Evolutionary conservation across 2,329 filamentous ascomycete species (phyloP).

Genomic region (Claviceps humidiphila): DNA sequence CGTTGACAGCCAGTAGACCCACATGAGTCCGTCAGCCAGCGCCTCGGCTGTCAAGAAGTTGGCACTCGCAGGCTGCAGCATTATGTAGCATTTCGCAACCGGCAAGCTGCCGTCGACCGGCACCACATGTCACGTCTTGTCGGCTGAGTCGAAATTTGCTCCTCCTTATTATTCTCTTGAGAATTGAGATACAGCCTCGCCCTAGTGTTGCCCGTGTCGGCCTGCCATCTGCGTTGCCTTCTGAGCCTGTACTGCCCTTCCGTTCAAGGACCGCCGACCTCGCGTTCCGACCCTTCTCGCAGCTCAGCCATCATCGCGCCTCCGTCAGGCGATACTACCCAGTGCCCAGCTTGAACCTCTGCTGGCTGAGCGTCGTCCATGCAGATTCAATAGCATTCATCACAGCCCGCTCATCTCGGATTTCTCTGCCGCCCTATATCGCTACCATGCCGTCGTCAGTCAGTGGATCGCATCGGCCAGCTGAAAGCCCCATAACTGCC

Average conservation of each 20-base stretch:
- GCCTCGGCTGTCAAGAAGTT: neutral
- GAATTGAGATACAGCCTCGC: too few species aligned
- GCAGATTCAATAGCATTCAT: neutral
- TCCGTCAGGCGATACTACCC: neutral
- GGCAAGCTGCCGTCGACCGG: neutral
- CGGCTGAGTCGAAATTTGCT: neutral
- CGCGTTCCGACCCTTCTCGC: neutral
- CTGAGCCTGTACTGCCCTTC: neutral
- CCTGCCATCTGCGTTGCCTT: neutral
- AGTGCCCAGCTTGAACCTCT: neutral
- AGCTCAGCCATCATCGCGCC: neutral
- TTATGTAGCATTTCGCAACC: neutral
- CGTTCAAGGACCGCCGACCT: neutral
- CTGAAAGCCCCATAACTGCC: conserved; percentile 28
- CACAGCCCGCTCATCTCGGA: neutral
- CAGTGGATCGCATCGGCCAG: conserved; percentile 29
- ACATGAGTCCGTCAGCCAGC: neutral
- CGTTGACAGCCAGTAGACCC: neutral
- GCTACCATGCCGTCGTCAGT: conserved; percentile 29
- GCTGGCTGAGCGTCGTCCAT: neutral
- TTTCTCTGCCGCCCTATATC: neutral
- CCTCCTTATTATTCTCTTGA: neutral
- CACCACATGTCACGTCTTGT: neutral
- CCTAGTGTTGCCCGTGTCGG: too few species aligned
- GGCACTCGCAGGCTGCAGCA: neutral